A percentile compares a stretch with the other conserved stretches of the same genome.
phyloP scores from a whole-genome alignment of 2,329 filamentous ascomycete genomes.

The Sphaerulina vaccinii region DNA sequence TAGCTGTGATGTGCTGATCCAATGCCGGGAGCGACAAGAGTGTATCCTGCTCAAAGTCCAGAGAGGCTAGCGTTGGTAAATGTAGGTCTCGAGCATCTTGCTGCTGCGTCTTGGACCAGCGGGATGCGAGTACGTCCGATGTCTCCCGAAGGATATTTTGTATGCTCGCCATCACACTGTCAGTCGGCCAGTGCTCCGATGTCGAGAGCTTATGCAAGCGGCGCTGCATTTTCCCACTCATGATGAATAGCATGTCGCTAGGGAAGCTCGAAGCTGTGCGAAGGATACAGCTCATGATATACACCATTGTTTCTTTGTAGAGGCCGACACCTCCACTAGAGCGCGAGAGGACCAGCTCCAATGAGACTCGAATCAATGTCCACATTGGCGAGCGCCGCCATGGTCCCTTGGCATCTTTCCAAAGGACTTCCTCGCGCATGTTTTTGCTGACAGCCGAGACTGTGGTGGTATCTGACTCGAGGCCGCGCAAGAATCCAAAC shows the following conservation, averaged over 20 bases:
- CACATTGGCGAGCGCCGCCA: slow-evolving; percentile 66
- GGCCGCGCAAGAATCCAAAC: slow-evolving; percentile 58
- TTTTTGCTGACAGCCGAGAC: slow-evolving; percentile 53
- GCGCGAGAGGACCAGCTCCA: slow-evolving; percentile 52
- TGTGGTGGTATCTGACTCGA: slow-evolving; percentile 38
- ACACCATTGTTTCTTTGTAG: slow-evolving; percentile 18
- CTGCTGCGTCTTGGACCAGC: slow-evolving; percentile 2
- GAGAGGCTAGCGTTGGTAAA: not conserved
- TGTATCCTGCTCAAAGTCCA: slow-evolving; percentile 23
- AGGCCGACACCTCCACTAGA: not conserved
- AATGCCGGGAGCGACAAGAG: slow-evolving; percentile 18
- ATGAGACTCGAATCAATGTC: slow-evolving; percentile 60
- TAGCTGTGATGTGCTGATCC: slow-evolving; percentile 20
- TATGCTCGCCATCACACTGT: not conserved
- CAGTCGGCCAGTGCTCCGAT: not conserved
- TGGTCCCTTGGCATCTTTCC: slow-evolving; percentile 47
- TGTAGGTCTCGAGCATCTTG: slow-evolving; percentile 10
- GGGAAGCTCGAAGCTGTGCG: not conserved
- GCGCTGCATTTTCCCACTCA: slow-evolving; percentile 30
- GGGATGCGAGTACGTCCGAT: not conserved
- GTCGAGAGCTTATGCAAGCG: slow-evolving; percentile 25
- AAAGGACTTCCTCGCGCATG: slow-evolving; percentile 61
- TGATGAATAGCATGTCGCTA: slow-evolving; percentile 20
- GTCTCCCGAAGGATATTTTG: not conserved
- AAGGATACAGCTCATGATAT: slow-evolving; percentile 48